These are phyloP conservation scores for Knoxdaviesia capensis DNA, from an alignment of 2,329 filamentous ascomycete species.

Conservation along the genomic window DNA sequence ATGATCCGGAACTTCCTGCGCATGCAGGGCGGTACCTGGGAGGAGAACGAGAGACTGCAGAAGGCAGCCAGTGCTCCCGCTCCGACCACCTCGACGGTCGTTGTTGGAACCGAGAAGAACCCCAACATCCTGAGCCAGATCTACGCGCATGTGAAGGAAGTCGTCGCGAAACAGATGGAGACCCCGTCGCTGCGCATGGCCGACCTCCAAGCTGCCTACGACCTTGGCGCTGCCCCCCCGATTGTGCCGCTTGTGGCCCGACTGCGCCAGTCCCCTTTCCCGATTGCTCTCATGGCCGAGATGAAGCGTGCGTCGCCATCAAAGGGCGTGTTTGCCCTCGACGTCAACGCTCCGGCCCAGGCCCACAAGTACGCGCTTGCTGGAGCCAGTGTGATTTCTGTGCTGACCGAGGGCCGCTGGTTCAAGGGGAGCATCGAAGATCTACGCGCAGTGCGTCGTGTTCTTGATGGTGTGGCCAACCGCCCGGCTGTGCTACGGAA, in stretches of 20 bases:
- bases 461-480: slow-evolving; percentile 78
- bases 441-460: slow-evolving; percentile 67
- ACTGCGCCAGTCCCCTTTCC: slow-evolving; percentile 62
- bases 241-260: slow-evolving; percentile 63
- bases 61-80: slow-evolving; percentile 13
- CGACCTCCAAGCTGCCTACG: slow-evolving; percentile 73
- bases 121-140: slow-evolving; percentile 75
- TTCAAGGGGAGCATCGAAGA: slow-evolving; percentile 98
- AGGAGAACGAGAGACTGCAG: slow-evolving; percentile 46
- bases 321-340: slow-evolving; percentile 80
- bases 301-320: slow-evolving; percentile 94
- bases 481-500: slow-evolving; percentile 83
- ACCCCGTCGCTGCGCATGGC: slow-evolving; percentile 67
- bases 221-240: slow-evolving; percentile 67
- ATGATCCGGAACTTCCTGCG: slow-evolving; percentile 89
- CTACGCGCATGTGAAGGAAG: slow-evolving; percentile 58
- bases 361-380: slow-evolving; percentile 82
- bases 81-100: slow-evolving; percentile 4
- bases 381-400: slow-evolving; percentile 90
- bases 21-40: slow-evolving; percentile 83
- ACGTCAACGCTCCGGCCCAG: slow-evolving; percentile 74
- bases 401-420: slow-evolving; percentile 97
- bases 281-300: slow-evolving; percentile 89
- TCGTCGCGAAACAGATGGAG: slow-evolving; percentile 62
- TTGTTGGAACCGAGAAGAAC: slow-evolving; percentile 29